Evolutionary conservation across 441 rosid species (phyloP).

Genomic region (Flueggea neowawraea): DNA sequence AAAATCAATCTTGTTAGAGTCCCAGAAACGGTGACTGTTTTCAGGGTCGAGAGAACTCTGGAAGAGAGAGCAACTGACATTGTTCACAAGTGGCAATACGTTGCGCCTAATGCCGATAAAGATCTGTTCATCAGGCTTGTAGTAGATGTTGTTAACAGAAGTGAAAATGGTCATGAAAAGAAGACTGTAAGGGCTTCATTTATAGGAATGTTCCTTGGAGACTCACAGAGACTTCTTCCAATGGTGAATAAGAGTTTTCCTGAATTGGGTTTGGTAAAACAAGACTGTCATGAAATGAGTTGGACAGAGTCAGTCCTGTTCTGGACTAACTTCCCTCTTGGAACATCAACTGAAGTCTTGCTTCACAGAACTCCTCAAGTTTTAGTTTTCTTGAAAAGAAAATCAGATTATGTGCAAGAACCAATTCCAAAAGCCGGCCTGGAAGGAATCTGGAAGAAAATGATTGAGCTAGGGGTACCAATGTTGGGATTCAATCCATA

Average conservation of each 20-base stretch:
- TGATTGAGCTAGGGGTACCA: slow-evolving; percentile 34
- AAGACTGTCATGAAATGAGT: slow-evolving; percentile 39
- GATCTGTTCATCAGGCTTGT: slow-evolving; percentile 18
- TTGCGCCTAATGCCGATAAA: slow-evolving; percentile 15
- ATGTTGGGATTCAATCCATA: slow-evolving; percentile 37
- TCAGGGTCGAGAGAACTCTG: slow-evolving; percentile 14
- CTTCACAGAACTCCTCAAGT: slow-evolving; percentile 36
- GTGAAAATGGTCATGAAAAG: slow-evolving; percentile 14
- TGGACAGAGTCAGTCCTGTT: slow-evolving; percentile 51
- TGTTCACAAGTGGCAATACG: slow-evolving; percentile 19
- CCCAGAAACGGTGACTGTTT: slow-evolving; percentile 19
- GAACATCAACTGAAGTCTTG: slow-evolving; percentile 30
- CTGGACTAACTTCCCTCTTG: slow-evolving; percentile 33
- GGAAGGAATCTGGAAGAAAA: slow-evolving; percentile 39
- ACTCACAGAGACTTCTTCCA: slow-evolving; percentile 18
- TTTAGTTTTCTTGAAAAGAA: slow-evolving; percentile 41
- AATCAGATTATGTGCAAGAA: slow-evolving; percentile 50
- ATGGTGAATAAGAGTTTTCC: slow-evolving; percentile 37
- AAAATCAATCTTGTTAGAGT: slow-evolving; percentile 18
- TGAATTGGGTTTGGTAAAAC: slow-evolving; percentile 35
- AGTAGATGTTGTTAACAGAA: slow-evolving; percentile 21
- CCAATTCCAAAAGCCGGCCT: slow-evolving; percentile 37
- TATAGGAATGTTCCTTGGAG: slow-evolving; percentile 43
- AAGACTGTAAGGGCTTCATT: slow-evolving; percentile 32
- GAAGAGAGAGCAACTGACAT: slow-evolving; percentile 19